A percentile compares a stretch with the other conserved stretches of the same genome.
These are phyloP conservation scores for Tuber calosporum DNA, from an alignment of 495 filamentous ascomycete genomes.

Conservation along the genomic window DNA sequence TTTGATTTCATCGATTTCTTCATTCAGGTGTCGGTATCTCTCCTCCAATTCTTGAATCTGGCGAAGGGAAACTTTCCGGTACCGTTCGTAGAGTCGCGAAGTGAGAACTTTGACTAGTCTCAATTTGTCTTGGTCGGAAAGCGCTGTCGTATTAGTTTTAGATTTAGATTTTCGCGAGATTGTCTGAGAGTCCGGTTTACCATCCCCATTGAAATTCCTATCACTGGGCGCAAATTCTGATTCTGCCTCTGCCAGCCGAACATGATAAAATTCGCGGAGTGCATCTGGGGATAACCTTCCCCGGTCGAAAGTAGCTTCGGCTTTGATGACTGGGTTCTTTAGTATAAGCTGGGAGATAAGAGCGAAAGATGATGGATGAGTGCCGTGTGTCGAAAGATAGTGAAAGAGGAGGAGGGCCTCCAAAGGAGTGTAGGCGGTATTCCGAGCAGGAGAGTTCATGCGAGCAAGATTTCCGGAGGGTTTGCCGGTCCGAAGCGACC, in stretches of 20 bases:
- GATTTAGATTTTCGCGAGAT: conserved; percentile 30
- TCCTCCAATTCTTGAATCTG: conserved; percentile 71
- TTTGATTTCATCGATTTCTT: conserved; percentile 64
- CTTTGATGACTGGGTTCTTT: conserved; percentile 60
- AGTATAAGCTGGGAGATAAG: conserved; percentile 67
- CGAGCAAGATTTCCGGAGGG: neutral
- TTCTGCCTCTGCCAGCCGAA: conserved; percentile 67
- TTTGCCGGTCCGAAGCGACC: neutral
- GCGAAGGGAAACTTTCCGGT: conserved; percentile 58
- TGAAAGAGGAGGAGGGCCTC: conserved; percentile 87
- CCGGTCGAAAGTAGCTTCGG: conserved; percentile 61
- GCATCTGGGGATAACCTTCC: conserved; percentile 69
- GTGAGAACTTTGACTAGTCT: conserved; percentile 47
- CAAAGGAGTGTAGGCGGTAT: conserved; percentile 65
- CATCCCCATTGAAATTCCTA: conserved; percentile 41
- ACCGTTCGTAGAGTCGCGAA: conserved; percentile 64
- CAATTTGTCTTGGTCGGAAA: conserved; percentile 24
- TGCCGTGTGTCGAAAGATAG: conserved; percentile 61
- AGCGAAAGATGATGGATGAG: conserved; percentile 58
- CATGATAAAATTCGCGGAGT: conserved; percentile 67
- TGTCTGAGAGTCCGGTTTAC: conserved; percentile 30
- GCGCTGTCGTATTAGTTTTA: conserved; percentile 31
- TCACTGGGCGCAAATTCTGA: conserved; percentile 36
- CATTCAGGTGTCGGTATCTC: conserved; percentile 54
- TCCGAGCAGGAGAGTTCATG: conserved; percentile 9